A percentile compares a stretch with the other conserved stretches of the same genome.
Conservation (phyloP, 163 green algal genomes). For the Picocystis sp. region DNA sequence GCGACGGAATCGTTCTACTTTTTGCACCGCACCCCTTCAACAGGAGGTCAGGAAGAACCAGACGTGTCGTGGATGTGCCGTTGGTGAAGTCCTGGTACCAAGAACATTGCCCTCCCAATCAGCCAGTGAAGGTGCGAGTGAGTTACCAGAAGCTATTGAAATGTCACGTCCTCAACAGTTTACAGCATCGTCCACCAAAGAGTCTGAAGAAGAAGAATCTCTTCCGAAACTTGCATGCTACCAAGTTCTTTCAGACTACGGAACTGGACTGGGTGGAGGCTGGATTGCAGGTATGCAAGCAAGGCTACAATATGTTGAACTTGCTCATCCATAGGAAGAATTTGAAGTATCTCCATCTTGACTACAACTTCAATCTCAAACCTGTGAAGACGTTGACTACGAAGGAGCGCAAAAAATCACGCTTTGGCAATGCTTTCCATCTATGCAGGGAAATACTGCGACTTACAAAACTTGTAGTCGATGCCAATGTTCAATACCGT, state of each 20-base stretch:
- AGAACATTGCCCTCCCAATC: conserved; percentile 73
- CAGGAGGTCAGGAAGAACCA: conserved; percentile 60
- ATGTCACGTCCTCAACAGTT: conserved; percentile 88
- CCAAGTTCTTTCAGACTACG: conserved; percentile 99
- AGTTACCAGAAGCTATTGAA: conserved; percentile 99
- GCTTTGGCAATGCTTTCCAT: conserved; percentile 99
- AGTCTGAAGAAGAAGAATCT: conserved; percentile 88
- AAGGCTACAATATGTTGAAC: conserved; percentile 99
- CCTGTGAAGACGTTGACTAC: conserved; percentile 99
- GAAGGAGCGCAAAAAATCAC: conserved; percentile 94
- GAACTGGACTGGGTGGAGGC: conserved; percentile 99
- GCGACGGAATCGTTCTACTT: conserved; percentile 76
- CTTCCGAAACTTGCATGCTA: conserved; percentile 72
- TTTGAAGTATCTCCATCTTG: conserved; percentile 97
- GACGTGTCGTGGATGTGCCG: conserved; percentile 78
- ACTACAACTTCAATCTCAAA: conserved; percentile 99
- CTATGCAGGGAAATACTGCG: conserved; percentile 96
- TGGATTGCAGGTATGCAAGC: conserved; percentile 76
- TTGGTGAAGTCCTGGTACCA: conserved; percentile 90
- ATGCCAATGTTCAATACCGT: conserved; percentile 86
- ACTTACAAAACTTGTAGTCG: conserved; percentile 98
- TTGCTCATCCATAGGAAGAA: conserved; percentile 99
- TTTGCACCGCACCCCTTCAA: conserved; percentile 93
- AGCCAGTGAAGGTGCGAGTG: conserved; percentile 95
- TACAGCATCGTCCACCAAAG: conserved; percentile 82